Base-by-base conservation (phyloP, 257 asterid species). In the Paulownia fortunei region DNA sequence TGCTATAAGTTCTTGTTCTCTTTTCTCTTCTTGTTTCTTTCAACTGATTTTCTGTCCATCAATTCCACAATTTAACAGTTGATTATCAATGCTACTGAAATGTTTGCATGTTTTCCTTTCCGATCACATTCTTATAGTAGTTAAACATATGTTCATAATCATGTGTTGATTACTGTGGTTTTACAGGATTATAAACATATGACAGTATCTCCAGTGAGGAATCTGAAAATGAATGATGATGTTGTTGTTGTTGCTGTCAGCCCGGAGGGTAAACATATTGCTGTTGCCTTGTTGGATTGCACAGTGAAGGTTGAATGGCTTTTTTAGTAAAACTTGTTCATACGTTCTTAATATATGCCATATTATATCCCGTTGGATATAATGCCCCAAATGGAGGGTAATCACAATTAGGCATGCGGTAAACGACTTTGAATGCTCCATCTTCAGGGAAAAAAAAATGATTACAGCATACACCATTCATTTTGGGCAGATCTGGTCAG, bases 191-290 rank as follows among this genome's bases (percentile, higher is more conserved):
- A 85, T 36, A 90, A 88, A 80, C 85, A 80, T 71, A 74, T 91
- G 74, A 83, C 94, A 0, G 93, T 90, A 24, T 84, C 97, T 77
- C 87, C 90, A n/a, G 83, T 82, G 78, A 90, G 85, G 82, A 92
- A 87, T 79, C 69, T 90, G 89, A 88, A 90, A 87, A 91, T 95
- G 97, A 87, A 92, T 77, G 92, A 86, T 81, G 99, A 92, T 69
- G 96, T 92, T 86, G 88, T 88, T 44, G 99, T 61, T 67, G 87
- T 91, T 30, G 96, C 94, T 70, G 93, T 87, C 72, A 90, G 98
- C 86, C 95, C 92, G 23, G 96, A 84, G 82, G 97, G 95, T 46
- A 93, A 93, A 90, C 84, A 93, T 84, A 84, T 95, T 79, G 96
- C 97, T 72, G 87, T 89, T 84, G 96, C 99, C 64, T 80, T 95